Evolutionary conservation across 2,329 filamentous ascomycete genomes (phyloP).

Genomic region (Apiospora malaysiana): DNA sequence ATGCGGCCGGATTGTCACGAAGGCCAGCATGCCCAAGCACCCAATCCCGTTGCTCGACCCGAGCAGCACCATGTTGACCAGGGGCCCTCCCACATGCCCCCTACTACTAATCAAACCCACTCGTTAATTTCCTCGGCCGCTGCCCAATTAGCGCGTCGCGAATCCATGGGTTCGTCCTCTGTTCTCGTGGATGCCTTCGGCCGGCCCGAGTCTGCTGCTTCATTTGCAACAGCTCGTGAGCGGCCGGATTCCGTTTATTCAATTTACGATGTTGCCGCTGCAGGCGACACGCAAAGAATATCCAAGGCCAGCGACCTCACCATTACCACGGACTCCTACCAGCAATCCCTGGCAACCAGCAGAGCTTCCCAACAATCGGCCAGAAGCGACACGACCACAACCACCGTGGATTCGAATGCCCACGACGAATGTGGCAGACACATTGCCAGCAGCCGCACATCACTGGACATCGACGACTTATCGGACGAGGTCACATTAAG

Average conservation of each 20-base stretch:
- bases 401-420: conserved; percentile 5
- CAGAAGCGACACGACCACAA: conserved; percentile 27
- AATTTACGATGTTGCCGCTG: conserved; percentile 3
- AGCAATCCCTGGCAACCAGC: conserved; percentile 28
- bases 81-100: conserved; percentile 7
- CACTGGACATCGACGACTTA: background rate
- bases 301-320: conserved; percentile 30
- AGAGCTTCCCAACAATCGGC: conserved; percentile 28
- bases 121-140: background rate
- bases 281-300: conserved; percentile 24
- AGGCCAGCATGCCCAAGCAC: background rate
- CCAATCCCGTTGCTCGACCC: background rate
- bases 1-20: conserved; percentile 28
- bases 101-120: conserved; percentile 14
- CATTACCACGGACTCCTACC: conserved; percentile 27
- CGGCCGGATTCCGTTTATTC: conserved; percentile 9
- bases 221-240: conserved; percentile 23
- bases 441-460: background rate
- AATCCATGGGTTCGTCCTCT: conserved; percentile 18
- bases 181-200: conserved; percentile 10
- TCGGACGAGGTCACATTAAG: background rate
- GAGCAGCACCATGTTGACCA: conserved; percentile 11
- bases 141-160: background rate
- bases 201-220: conserved; percentile 22
- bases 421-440: background rate